Base-by-base conservation (phyloP, 768 basidiomycete species). In the Russula sp. region DNA sequence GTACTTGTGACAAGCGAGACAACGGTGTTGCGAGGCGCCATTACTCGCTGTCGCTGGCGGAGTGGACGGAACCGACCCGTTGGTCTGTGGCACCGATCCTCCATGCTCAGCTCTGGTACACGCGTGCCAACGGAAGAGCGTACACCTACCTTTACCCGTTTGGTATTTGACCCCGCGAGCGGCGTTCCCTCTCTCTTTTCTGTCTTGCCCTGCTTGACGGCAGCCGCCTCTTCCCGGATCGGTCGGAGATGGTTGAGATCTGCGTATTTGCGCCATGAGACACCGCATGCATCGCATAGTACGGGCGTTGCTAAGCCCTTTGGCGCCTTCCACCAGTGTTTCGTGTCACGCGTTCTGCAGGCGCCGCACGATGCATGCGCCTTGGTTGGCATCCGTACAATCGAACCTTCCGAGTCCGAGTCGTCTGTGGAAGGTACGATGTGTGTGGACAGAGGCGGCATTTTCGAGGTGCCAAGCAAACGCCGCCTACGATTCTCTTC, bases 191-290 rank as follows among this genome's bases (percentile, higher is more conserved):
- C 83, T 22, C 83, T 76, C 74, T 84, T 85, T 60, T 83, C 80
- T 11, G 69, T 70, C 10, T 69, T 56, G 41, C 66, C 66, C 20
- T 70, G 58, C 66, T 74, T 74, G 34, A 76, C 70, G 0, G 81
- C 75, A 1, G 81, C 68, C 0, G 81, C 76, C 49, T 90, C 88
- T 59, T 92, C 89, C 34, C 88, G 81, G 20, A 84, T 60, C 9
- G 86, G 85, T 45, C 88, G 79, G 29, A 88, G 60, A 38, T 65
- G 85, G 67, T 86, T 90, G 52, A 94, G 77, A 67, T 95, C 93
- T 0, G 91, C 93, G 71, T 97, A 97, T 74, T 95, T 97, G 67
- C 93, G 79, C 88, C 92, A 97, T 65, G 88, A 88, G 48, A 84
- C 81, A 13, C 93, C 93, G 69, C 93, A 97, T 34, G 73, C 78